Conservation (phyloP, 2,329 filamentous ascomycete species). For the Harringtonia aguacate region DNA sequence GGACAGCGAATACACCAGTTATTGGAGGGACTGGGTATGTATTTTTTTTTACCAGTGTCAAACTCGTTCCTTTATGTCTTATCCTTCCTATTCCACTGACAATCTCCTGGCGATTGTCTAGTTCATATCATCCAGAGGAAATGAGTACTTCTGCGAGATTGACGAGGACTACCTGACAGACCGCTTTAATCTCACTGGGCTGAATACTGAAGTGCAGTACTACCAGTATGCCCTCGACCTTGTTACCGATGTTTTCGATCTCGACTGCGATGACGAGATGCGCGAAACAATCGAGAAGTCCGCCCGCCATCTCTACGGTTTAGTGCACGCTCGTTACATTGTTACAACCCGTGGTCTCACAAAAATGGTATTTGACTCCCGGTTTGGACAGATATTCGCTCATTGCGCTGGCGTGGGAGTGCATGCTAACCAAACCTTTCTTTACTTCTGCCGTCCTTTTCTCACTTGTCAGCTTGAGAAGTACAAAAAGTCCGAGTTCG, state of each 20-base stretch:
- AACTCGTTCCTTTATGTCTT: conserved; percentile 1
- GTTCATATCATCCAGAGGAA: conserved; percentile 96
- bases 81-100: neutral
- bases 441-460: neutral
- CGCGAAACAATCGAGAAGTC: conserved; percentile 97
- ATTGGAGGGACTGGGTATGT: conserved; percentile 98
- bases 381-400: no score
- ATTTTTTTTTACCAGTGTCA: neutral
- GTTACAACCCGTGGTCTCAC: conserved; percentile 87
- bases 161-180: conserved; percentile 98
- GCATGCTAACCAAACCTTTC: no score
- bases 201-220: conserved; percentile 96
- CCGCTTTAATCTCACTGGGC: conserved; percentile 92
- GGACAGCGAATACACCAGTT: conserved; percentile 97
- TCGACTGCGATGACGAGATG: conserved; percentile 98
- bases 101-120: conserved; percentile 24
- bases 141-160: conserved; percentile 99
- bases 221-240: conserved; percentile 98
- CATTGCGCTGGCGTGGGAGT: no score
- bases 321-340: conserved; percentile 94
- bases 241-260: conserved; percentile 95
- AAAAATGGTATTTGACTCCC: conserved; percentile 69
- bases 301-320: conserved; percentile 85
- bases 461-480: conserved; percentile 69
- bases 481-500: conserved; percentile 96